Percentiles rank a stretch among this genome's conserved stretches.
Evolutionary conservation across 192 early-diverging fungal species (phyloP).

Genomic region (Backusella macrospora): DNA sequence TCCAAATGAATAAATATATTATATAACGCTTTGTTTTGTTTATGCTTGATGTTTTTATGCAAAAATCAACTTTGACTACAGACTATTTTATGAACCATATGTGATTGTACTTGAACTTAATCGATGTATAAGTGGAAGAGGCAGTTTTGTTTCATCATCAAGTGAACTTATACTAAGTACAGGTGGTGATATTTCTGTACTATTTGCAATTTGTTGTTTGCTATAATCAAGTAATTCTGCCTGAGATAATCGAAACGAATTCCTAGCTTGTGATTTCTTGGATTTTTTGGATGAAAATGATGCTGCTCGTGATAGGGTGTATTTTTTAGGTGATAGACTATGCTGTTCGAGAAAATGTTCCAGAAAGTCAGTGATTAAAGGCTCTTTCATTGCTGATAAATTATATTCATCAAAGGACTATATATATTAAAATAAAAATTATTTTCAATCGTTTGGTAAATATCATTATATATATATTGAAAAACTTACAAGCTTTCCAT

Average conservation of each 20-base stretch:
- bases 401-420: slow-evolving; percentile 78
- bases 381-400: slow-evolving; percentile 76
- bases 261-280: slow-evolving; percentile 6
- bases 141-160: slow-evolving; percentile 1
- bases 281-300: slow-evolving; percentile 34
- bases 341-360: slow-evolving; percentile 72
- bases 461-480: background rate
- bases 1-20: too few relatives aligned
- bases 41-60: too few relatives aligned
- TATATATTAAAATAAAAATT: slow-evolving; percentile 4
- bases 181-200: background rate
- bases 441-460: background rate
- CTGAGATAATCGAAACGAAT: slow-evolving; percentile 35
- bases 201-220: slow-evolving; percentile 25
- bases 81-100: too few relatives aligned
- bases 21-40: too few relatives aligned
- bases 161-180: background rate
- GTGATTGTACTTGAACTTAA: background rate
- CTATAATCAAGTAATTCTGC: slow-evolving; percentile 40
- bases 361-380: slow-evolving; percentile 73
- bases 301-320: slow-evolving; percentile 25
- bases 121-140: background rate
- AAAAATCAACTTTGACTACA: too few relatives aligned
- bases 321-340: slow-evolving; percentile 28
- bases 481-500: slow-evolving; percentile 66